Base-by-base conservation (phyloP, 495 filamentous ascomycete species). In the Bryoglossum gracile region DNA sequence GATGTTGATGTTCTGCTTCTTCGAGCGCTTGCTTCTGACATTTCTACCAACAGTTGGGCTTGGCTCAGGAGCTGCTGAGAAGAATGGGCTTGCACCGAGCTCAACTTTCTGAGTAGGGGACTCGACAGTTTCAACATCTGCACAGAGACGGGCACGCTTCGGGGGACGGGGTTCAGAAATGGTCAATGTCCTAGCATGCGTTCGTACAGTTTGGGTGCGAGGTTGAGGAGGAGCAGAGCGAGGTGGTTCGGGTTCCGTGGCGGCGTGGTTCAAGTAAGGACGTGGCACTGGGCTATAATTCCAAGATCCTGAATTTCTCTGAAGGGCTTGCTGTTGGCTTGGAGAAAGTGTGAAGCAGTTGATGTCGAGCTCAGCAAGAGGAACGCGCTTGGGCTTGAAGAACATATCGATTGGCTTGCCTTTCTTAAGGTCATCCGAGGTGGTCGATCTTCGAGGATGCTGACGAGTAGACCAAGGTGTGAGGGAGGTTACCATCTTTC, bases 341-440 rank as follows among this genome's bases (percentile, higher is more conserved):
- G 81, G 79, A 0, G 83, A 84, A 18, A 80, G 81, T 3, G 76
- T 78, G 59, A 96, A 87, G 51, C 75, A 83, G 62, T 96, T 96
- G 8, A 83, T 80, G 55, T 94, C 87, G 62, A 96, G 76, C 67
- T 94, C 89, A 9, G 81, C 87, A 37, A 96, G 74, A 8, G 89
- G 88, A 23, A 77, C 81, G 3, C 90, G 80, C 47, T 76, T 78
- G 17, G 81, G 72, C 51, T 81, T 86, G 64, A 94, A 92, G 64
- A 88, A 94, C 8, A 76, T 72, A 48, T 82, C 79, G 53, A 94
- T 90, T 0, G 86, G 74, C 55, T 76, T 77, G 32, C 71, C 68
- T 23, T 73, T 64, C 63, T 85, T 94, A 68, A 72, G 65, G 65
- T 72, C 78, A 45, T 57, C 68, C 53, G 54, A 65, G 73, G n/a